Evolutionary conservation across 2,329 filamentous ascomycete species (phyloP).

Genomic region (Diaporthe destruens): DNA sequence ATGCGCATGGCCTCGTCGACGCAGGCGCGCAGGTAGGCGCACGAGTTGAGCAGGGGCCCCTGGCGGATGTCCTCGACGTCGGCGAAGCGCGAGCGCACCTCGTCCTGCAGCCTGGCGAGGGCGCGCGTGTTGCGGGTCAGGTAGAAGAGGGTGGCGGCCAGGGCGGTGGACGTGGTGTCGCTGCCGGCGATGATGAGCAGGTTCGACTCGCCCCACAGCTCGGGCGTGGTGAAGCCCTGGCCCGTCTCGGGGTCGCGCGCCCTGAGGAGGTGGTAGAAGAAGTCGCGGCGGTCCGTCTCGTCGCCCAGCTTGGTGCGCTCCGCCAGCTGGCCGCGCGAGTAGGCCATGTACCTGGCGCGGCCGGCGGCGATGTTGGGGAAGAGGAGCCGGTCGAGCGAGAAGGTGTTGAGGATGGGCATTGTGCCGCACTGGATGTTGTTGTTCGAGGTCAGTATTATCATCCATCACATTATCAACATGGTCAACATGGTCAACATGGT

Average conservation of each 20-base stretch:
- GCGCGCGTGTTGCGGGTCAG: conserved; percentile 65
- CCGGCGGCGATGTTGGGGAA: conserved; percentile 76
- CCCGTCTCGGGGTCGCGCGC: conserved; percentile 79
- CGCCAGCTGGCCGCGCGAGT: conserved; percentile 75
- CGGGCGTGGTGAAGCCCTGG: conserved; percentile 72
- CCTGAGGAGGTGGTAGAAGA: conserved; percentile 81
- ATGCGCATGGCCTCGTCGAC: conserved; percentile 76
- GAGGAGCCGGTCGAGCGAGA: conserved; percentile 75
- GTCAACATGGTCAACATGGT: no score
- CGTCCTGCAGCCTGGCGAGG: conserved; percentile 60
- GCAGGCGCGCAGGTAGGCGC: conserved; percentile 72
- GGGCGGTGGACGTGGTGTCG: conserved; percentile 78
- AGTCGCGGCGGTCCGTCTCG: conserved; percentile 77
- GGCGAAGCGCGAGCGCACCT: conserved; percentile 65
- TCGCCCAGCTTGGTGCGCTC: conserved; percentile 76
- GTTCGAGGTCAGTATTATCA: conserved; percentile 41
- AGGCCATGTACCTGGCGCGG: conserved; percentile 77
- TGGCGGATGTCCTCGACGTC: conserved; percentile 68
- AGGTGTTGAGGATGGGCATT: conserved; percentile 76
- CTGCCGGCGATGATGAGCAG: conserved; percentile 78
- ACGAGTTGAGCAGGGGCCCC: conserved; percentile 62
- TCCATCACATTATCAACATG: no score
- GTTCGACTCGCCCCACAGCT: conserved; percentile 79
- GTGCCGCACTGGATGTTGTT: conserved; percentile 69
- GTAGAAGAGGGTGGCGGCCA: conserved; percentile 74